Evolutionary conservation across 2,329 filamentous ascomycete genomes (phyloP).

Genomic region (Lasiodiplodia hormozganensis): DNA sequence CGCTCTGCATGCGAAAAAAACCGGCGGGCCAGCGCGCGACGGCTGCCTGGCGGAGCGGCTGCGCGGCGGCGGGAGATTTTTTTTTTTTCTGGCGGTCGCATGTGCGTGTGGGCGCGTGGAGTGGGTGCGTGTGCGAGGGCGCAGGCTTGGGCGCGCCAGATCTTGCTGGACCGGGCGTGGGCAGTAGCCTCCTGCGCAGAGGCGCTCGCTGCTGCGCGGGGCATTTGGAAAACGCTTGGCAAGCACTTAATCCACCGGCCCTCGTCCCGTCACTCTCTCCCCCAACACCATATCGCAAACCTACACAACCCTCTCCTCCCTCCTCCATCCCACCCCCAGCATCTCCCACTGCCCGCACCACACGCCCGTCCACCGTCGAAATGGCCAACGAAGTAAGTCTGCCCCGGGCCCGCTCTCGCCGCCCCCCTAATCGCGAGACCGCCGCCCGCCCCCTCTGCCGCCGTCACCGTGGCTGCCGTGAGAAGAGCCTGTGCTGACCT

Average conservation of each 20-base stretch:
- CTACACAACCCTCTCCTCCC: slow-evolving; percentile 24
- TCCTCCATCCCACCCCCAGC: slow-evolving; percentile 36
- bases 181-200: slow-evolving; percentile 18
- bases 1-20: slow-evolving; percentile 8
- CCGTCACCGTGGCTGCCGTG: slow-evolving; percentile 19
- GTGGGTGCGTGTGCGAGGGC: slow-evolving; percentile 10
- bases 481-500: slow-evolving; percentile 41
- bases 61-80: slow-evolving; percentile 10
- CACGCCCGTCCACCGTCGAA: slow-evolving; percentile 43
- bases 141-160: slow-evolving; percentile 4
- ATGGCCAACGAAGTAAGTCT: slow-evolving; percentile 70
- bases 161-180: slow-evolving; percentile 18
- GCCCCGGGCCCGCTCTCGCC: slow-evolving; percentile 42
- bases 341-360: slow-evolving; percentile 35
- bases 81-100: slow-evolving; percentile 9
- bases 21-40: slow-evolving; percentile 15
- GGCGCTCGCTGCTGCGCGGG: slow-evolving; percentile 21
- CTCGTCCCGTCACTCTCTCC: slow-evolving; percentile 28
- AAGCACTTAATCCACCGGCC: slow-evolving; percentile 27
- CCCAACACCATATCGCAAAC: slow-evolving; percentile 32
- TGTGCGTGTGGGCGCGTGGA: slow-evolving; percentile 9
- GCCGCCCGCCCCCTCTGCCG: slow-evolving; percentile 38
- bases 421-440: slow-evolving; percentile 39
- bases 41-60: slow-evolving; percentile 20
- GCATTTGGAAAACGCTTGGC: slow-evolving; percentile 25